These are phyloP conservation scores for Medicago lupulina DNA, from an alignment of 306 rosid genomes.

Conservation along the genomic window DNA sequence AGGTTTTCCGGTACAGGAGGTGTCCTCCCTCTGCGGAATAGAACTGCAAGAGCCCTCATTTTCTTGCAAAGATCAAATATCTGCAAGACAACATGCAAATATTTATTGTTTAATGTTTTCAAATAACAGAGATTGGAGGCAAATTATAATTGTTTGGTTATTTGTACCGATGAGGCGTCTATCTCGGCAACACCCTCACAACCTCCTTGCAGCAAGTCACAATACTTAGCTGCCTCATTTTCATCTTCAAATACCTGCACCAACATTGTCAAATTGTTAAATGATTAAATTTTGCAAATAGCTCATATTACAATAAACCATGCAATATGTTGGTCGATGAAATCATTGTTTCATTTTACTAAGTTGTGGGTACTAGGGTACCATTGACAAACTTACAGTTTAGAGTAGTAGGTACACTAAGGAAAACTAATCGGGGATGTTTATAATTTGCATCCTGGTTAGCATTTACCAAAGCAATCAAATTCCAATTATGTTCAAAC, in stretches of 20 bases:
- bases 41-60: conserved; percentile 94
- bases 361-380: not conserved
- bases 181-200: conserved; percentile 99
- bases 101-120: conserved; percentile 20
- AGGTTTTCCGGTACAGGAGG: conserved; percentile 94
- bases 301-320: conserved; percentile 12
- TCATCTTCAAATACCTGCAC: conserved; percentile 93
- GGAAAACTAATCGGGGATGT: conserved; percentile 16
- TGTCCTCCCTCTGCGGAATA: conserved; percentile 90
- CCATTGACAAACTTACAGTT: not conserved
- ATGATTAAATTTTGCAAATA: conserved; percentile 3
- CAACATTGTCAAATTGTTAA: conserved; percentile 18
- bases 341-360: not conserved
- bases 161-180: conserved; percentile 90
- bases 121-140: conserved; percentile 8
- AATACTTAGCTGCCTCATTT: conserved; percentile 85
- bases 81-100: conserved; percentile 49
- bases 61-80: conserved; percentile 85
- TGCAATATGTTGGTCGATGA: conserved; percentile 17
- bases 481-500: not conserved
- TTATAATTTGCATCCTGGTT: not conserved
- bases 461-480: conserved; percentile 10
- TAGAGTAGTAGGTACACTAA: not conserved
- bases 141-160: conserved; percentile 31
- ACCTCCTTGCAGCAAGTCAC: conserved; percentile 92